Evolutionary conservation across 1,139 yeast genomes (phyloP).

Genomic region (Geotrichum aggregatum): DNA sequence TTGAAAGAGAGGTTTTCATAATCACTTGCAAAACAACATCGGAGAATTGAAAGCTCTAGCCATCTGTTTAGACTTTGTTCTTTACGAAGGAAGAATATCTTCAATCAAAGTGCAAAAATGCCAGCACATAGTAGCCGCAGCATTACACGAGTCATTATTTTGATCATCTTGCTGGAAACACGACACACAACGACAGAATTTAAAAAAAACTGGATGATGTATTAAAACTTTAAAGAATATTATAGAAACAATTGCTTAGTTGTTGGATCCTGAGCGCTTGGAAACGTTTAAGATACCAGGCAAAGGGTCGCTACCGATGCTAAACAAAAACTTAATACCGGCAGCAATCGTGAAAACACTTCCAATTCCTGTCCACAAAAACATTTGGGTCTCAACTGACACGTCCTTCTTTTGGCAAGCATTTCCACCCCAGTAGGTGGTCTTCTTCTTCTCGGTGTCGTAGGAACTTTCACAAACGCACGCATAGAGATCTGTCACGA

Average conservation of each 20-base stretch:
- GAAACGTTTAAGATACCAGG: conserved; percentile 68
- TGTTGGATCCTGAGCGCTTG: conserved; percentile 29
- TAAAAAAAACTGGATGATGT: no score
- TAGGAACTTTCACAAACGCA: conserved; percentile 57
- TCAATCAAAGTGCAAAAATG: no score
- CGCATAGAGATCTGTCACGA: conserved; percentile 39
- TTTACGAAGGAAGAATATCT: no score
- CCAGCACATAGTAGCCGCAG: no score
- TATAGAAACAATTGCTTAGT: not conserved
- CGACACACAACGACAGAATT: no score
- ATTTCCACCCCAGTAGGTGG: conserved; percentile 63
- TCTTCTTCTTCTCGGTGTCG: conserved; percentile 45
- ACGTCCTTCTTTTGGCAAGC: conserved; percentile 66
- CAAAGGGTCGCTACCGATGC: conserved; percentile 56
- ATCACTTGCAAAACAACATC: no score
- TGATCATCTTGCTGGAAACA: no score
- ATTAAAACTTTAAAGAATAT: no score
- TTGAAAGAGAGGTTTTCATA: no score
- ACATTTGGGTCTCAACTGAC: conserved; percentile 58
- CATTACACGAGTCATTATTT: no score
- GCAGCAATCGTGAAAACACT: conserved; percentile 47
- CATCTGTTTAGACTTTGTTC: no score
- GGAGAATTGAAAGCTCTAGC: no score
- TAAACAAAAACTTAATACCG: conserved; percentile 52
- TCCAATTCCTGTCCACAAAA: conserved; percentile 60